These are phyloP conservation scores for Calonectria pteridis DNA, from an alignment of 2,329 filamentous ascomycete species.

Conservation along the genomic window DNA sequence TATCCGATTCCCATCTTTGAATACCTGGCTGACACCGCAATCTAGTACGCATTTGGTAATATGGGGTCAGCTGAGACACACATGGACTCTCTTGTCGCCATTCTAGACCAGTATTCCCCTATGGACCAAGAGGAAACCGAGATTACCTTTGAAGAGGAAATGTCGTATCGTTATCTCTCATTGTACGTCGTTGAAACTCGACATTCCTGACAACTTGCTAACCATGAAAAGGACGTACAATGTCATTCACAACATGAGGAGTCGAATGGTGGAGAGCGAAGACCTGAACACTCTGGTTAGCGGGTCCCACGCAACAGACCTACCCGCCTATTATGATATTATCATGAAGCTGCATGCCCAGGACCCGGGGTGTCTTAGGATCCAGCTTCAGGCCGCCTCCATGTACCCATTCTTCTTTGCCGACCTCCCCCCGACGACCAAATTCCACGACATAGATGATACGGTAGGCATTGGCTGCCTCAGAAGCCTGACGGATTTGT, in stretches of 20 bases:
- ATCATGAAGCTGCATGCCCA: not conserved
- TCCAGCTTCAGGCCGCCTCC: not conserved
- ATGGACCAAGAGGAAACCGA: not conserved
- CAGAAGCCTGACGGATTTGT: not conserved
- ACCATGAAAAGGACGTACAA: not conserved
- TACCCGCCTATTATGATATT: not conserved
- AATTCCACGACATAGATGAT: not conserved
- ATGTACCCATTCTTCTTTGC: constrained; percentile 6
- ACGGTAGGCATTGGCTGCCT: not conserved
- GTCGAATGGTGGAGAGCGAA: not conserved
- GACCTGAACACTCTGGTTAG: not conserved
- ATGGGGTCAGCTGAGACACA: constrained; percentile 32
- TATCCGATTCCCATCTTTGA: not conserved
- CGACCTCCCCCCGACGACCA: not conserved
- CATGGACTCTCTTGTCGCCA: constrained; percentile 27
- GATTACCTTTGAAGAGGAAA: constrained; percentile 28
- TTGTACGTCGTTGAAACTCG: not conserved
- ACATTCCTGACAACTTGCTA: not conserved
- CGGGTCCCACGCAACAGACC: not conserved
- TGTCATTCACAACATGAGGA: not conserved
- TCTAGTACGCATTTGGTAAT: constrained; percentile 31
- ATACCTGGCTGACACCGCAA: not conserved
- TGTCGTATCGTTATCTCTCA: constrained; percentile 35
- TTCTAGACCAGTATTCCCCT: constrained; percentile 28
- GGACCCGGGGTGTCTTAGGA: not conserved